Base-by-base conservation (phyloP, 177 flowering plant genomes). In the Vitis hybrid region DNA sequence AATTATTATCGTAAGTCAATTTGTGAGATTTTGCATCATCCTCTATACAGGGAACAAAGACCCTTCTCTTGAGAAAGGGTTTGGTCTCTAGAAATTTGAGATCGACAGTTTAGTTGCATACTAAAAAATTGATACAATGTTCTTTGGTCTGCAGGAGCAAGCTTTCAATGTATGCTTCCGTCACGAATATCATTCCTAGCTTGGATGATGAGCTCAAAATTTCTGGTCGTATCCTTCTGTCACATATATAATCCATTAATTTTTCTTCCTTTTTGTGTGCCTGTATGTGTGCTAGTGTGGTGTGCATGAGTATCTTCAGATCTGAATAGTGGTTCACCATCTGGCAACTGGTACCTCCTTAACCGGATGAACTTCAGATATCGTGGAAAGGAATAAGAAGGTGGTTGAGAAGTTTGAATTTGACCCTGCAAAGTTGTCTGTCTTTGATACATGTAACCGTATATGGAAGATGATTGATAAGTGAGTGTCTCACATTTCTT, bases 101-200 rank as follows among this genome's bases (percentile, higher is more conserved):
- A 24, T 24, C 0, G 0, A 24, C 27, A 24, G 2, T 24, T 24
- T 24, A 24, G 27, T 24, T 35, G 40, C 40, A 35, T 35, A 35
- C 40, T 35, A 16, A 57, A 16, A 57, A 57, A 57, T 8, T 8
- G 9, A 57, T 3, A 18, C 60, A 57, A 57, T 4, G 18, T 72
- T 73, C 27, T 73, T 75, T 74, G 11, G 65, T 65, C 61, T 77
- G 76, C 86, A 92, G 97, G 88, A 88, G 67, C 80, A 87, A 67
- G 83, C 92, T 93, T 69, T 91, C 94, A 0, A 80, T 93, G 88
- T 90, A 84, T 80, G 94, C 98, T 58, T 91, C 92, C 46, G 90
- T 91, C 57, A 91, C 98, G 30, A 87, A 85, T 56, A 82, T 85
- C 60, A 85, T 93, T 40, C 98, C 93, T 46, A 58, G 79, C 70